Evolutionary conservation across 1,139 yeast species (phyloP), one percentile per base, ranked within the genome.

Genomic region (Meyerozyma sp.): DNA sequence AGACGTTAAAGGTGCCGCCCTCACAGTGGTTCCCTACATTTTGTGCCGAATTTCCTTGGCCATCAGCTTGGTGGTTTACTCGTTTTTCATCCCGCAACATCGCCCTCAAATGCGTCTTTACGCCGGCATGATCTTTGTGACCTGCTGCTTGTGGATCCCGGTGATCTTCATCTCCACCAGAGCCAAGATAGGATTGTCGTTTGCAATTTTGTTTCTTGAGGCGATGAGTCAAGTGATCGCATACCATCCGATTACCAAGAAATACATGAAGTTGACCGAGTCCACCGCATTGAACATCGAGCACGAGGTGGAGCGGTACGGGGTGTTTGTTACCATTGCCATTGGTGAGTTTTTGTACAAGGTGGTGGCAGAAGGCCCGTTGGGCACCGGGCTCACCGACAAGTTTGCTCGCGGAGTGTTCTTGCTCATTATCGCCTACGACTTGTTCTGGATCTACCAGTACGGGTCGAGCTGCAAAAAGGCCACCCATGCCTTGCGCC

Each of bases 241-340:
- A 32, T 77, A 66, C 51, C 82, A 76, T 49, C 84, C 85, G 2
- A 54, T 57, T 56, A 60, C 70, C 43, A 81, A 79, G 53, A 65
- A 56, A 40, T 14, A 61, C 21, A 45, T 80, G 51, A 59, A 64
- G 6, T 55, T 76, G 41, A 70, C 68, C 10, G 71, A 68, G 45
- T 74, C 83, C 5, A 80, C 88, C 0, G 87, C 87, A 0, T 59
- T 81, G 46, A 81, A 81, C 53, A 77, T 82, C 46, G 86, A 81
- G 53, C 87, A 82, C 53, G 86, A 80, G 53, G 84, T 79, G 18
- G 88, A 82, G 56, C 61, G 88, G 45, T 73, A 71, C 53, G 70
- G 74, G 2, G 77, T 81, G 0, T 81, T 82, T 55, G 81, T 71
- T 43, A 76, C 82, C 49, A 81, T 82, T 61, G 85, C 85, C 7